These are phyloP conservation scores for Calycina herbarum DNA, from an alignment of 2,329 filamentous ascomycete genomes.

Conservation along the genomic window DNA sequence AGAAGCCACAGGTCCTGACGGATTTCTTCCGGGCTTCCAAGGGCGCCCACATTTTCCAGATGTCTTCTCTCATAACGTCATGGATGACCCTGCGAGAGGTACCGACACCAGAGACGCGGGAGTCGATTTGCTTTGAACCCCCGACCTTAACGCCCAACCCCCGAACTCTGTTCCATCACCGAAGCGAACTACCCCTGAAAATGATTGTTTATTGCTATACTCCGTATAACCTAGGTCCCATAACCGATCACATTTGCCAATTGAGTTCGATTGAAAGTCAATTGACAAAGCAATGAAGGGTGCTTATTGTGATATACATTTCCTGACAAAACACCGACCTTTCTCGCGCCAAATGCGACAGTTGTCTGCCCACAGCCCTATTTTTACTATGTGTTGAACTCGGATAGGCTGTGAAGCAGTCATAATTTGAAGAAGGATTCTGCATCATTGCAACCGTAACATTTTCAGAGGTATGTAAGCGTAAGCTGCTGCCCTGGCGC, in stretches of 20 bases:
- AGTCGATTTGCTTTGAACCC: conserved; percentile 9
- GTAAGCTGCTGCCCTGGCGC: conserved; percentile 5
- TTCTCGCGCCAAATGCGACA: neutral
- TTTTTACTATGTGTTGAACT: neutral
- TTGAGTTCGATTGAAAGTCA: neutral
- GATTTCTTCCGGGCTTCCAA: neutral
- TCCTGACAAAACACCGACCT: neutral
- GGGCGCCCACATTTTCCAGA: neutral
- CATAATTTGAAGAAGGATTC: neutral
- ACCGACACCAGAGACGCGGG: conserved; percentile 17
- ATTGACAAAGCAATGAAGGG: neutral
- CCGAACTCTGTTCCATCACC: neutral
- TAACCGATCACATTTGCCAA: neutral
- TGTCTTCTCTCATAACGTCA: conserved; percentile 5
- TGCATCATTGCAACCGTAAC: conserved; percentile 4
- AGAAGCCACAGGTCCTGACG: neutral
- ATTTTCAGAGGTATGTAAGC: conserved; percentile 6
- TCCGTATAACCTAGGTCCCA: neutral
- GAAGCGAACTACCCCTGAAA: conserved; percentile 7
- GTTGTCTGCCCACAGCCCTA: neutral
- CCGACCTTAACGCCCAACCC: conserved; percentile 9
- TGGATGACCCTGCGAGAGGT: conserved; percentile 13
- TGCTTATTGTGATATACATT: neutral
- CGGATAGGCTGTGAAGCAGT: conserved; percentile 5
- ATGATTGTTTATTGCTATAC: neutral